A percentile compares a stretch with the other conserved stretches of the same genome.
Evolutionary conservation across 805 yeast species (phyloP).

Genomic region (Suhomyces prunicola): DNA sequence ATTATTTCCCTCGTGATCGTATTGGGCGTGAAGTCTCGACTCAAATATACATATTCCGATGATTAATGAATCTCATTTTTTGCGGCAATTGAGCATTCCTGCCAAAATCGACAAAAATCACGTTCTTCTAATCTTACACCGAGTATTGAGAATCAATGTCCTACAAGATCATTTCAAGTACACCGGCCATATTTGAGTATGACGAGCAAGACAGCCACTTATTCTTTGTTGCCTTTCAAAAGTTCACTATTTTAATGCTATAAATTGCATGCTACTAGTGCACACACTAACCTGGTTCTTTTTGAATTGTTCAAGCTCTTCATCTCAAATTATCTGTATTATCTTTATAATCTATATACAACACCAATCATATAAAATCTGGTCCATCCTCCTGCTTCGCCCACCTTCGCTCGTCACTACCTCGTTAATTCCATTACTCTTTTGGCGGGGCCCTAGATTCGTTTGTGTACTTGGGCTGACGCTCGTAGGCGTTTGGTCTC

Average conservation of each 20-base stretch:
- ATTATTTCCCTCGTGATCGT: no score
- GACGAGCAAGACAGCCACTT: background rate
- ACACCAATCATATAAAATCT: background rate
- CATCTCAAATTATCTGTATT: background rate
- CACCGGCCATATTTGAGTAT: no score
- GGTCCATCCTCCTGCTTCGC: background rate
- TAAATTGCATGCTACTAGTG: background rate
- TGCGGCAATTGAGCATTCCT: background rate
- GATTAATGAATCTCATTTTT: no score
- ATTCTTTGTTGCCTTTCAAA: background rate
- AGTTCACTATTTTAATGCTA: background rate
- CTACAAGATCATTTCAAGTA: background rate
- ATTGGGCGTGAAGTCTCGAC: no score
- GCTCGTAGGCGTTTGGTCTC: conserved; percentile 83
- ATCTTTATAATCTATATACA: background rate
- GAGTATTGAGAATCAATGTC: background rate
- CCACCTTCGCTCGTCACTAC: background rate
- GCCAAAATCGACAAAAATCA: background rate
- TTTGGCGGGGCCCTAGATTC: conserved; percentile 2
- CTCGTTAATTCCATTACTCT: background rate
- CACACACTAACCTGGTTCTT: background rate
- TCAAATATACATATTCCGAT: no score
- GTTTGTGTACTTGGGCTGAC: conserved; percentile 65
- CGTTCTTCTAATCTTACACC: background rate
- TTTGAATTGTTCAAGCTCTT: background rate